Evolutionary conservation across 2,329 filamentous ascomycete species (phyloP), one percentile per base, ranked within the genome.

Genomic region (Phaeosphaeria sp.): DNA sequence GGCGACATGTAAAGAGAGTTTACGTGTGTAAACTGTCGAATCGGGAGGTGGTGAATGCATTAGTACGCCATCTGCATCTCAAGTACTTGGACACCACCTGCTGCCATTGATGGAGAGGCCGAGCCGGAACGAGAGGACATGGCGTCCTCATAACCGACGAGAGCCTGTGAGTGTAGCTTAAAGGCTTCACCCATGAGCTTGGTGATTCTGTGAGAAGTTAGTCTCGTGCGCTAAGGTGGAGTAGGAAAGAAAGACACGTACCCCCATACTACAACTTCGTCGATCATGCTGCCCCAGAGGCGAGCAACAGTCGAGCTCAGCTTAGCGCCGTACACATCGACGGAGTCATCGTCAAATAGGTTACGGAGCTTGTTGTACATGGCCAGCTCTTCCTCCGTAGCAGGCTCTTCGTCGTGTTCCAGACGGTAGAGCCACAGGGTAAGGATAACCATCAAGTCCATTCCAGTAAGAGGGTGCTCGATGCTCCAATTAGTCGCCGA

Each of bases 191-290:
- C 95, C 91, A 98, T 97, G 50, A 98, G 87, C 76, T 96, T 93
- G 69, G 92, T 94, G 75, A 96, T 94, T 56, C 91, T 94, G 72
- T 22, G 41, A 27, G 50, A 48, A 51, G 78, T 88, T 82, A 87
- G 85, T 66, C 64, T 50, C 20, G 15, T 13, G n/a, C 11, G 11
- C 21, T 20, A 7, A 49, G 27, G 33, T 54, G 55, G 52, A 46
- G 21, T 18, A 46, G 11, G 27, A 11, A 55, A 13, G n/a, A 21
- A 13, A 20, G 22, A 17, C 90, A 36, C 93, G 87, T 89, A 97
- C 93, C 95, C 95, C 95, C 95, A 98, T 60, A 99, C 95, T 68
- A 98, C 94, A 63, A 98, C 95, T 80, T 97, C 95, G 75, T 98
- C 95, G 65, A 98, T 89, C 90, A 98, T 97, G 64, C 92, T 94